Conservation (phyloP, 805 yeast genomes). For the Diddensiella santjacobensis region DNA sequence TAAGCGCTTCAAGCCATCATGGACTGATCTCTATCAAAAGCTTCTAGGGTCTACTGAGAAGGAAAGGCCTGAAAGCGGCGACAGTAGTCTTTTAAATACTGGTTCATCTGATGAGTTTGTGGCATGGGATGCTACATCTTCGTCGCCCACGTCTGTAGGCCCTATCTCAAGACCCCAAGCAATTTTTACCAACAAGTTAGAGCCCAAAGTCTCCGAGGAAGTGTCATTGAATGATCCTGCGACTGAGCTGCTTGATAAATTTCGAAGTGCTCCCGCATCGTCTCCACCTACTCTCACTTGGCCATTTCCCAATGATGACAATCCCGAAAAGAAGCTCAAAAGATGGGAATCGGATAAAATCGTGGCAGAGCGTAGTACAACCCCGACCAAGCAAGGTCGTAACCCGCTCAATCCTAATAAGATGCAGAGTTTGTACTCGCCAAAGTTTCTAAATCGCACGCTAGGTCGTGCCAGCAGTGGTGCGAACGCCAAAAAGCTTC, state of each 20-base stretch:
- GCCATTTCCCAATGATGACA: conserved; percentile 12
- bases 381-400: conserved; percentile 1
- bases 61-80: conserved; percentile 3
- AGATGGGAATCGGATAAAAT: conserved; percentile 9
- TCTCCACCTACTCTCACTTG: conserved; percentile 20
- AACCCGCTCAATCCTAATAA: not conserved
- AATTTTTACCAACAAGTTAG: not conserved
- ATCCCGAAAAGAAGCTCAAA: conserved; percentile 1
- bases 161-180: too few species aligned
- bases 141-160: conserved; percentile 9
- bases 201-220: not conserved
- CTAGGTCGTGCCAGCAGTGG: not conserved
- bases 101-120: conserved; percentile 9
- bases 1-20: conserved; percentile 4
- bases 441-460: conserved; percentile 22
- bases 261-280: conserved; percentile 8
- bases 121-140: conserved; percentile 17
- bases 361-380: not conserved
- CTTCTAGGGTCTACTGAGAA: conserved; percentile 9
- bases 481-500: conserved; percentile 8
- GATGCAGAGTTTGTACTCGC: conserved; percentile 17
- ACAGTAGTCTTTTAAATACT: not conserved
- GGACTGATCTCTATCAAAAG: conserved; percentile 8
- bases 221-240: conserved; percentile 21
- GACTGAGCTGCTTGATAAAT: conserved; percentile 22